A percentile compares a stretch with the other conserved stretches of the same genome.
Conservation (phyloP, 139 green algal genomes). For the Closterium sp. region DNA sequence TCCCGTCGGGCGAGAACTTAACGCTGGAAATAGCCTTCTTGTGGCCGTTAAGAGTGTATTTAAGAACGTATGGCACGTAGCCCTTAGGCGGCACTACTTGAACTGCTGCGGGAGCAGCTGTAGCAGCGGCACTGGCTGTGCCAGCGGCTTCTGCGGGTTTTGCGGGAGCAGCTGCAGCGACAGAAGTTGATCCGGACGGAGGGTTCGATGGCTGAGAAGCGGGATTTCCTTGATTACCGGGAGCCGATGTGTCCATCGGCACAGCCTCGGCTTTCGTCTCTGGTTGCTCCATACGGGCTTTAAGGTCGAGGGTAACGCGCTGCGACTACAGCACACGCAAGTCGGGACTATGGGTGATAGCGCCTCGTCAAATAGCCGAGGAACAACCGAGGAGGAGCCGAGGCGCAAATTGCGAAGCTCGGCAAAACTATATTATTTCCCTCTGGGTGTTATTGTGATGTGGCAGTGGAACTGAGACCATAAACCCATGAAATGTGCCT, state of each 20-base stretch:
- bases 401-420: neutral
- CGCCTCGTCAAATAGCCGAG: neutral
- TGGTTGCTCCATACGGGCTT: neutral
- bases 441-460: neutral
- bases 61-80: constrained; percentile 33
- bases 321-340: neutral
- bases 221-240: no score
- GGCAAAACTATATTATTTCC: neutral
- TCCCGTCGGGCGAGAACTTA: constrained; percentile 63
- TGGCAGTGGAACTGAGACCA: neutral
- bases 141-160: neutral
- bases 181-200: no score
- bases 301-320: neutral
- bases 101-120: neutral
- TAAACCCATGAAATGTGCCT: neutral
- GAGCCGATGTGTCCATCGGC: no score
- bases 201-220: no score
- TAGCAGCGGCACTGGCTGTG: neutral
- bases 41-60: constrained; percentile 52
- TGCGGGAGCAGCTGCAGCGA: neutral
- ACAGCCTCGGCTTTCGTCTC: no score
- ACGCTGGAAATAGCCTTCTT: constrained; percentile 58
- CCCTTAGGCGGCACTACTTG: neutral
- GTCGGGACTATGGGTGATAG: neutral
- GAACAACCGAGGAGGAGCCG: neutral